Percentiles rank a stretch among this genome's conserved stretches.
phyloP scores from a whole-genome alignment of 2,329 filamentous ascomycete species.

The Cercospora sesami region DNA sequence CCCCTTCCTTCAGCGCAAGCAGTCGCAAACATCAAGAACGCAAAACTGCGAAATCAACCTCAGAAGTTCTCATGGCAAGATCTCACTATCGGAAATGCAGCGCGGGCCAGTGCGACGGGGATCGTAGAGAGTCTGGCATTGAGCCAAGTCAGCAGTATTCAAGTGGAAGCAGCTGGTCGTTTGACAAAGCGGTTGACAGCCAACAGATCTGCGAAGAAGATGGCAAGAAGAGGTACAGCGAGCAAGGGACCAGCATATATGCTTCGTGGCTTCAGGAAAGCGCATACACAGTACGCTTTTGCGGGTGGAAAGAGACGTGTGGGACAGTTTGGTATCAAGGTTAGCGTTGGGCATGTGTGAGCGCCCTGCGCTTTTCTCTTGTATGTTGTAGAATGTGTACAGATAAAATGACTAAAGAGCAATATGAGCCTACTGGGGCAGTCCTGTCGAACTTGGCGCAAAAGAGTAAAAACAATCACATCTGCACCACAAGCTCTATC shows the following conservation, averaged over 20 bases:
- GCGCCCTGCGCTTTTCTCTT: neutral
- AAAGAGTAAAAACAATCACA: too few relatives aligned
- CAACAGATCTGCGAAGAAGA: conserved; percentile 35
- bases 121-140: conserved; percentile 33
- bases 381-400: neutral
- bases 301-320: conserved; percentile 37
- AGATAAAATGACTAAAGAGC: too few relatives aligned
- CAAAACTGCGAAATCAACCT: conserved; percentile 26
- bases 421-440: too few relatives aligned
- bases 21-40: conserved; percentile 31
- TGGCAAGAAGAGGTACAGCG: conserved; percentile 34
- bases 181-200: conserved; percentile 39
- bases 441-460: too few relatives aligned
- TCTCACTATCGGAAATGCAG: conserved; percentile 26
- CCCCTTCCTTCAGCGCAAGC: conserved; percentile 32
- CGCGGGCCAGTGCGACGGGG: conserved; percentile 22
- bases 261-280: conserved; percentile 34
- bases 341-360: conserved; percentile 33
- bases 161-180: conserved; percentile 37
- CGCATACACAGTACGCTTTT: conserved; percentile 30
- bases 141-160: conserved; percentile 35
- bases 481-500: too few relatives aligned
- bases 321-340: conserved; percentile 36
- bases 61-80: conserved; percentile 26
- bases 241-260: conserved; percentile 34